Base-by-base conservation (phyloP, 345 rosid species). In the Capsella bursapastoris region DNA sequence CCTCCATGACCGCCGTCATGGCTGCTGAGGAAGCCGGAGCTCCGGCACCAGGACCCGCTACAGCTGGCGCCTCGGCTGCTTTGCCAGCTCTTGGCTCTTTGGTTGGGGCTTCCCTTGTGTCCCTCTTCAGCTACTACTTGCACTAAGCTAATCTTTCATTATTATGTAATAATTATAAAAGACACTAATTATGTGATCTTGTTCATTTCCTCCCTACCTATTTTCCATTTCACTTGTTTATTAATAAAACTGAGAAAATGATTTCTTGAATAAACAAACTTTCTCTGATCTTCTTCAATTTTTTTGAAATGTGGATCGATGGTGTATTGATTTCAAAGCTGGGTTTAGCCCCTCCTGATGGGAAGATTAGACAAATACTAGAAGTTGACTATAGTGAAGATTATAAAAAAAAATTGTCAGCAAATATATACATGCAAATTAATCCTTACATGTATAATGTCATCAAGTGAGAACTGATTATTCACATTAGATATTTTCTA, bases 81-180 rank as follows among this genome's bases (percentile, higher is more conserved):
- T 12, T 83, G 66, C 84, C 87, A 5, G 74, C 79, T 37, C 75
- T 87, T 64, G 85, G 89, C n/a, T 82, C 87, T 12, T 16, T 87
- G 68, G 68, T 84, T 34, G 85, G 86, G 4, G 89, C 64, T 74
- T 71, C 80, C 49, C 70, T 77, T 57, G 66, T 67, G 43, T 76
- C 80, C 49, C 75, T 79, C 68, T 49, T 79, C 58, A 48, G 79
- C 65, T 74, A 81, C 82, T 76, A 62, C 76, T 40, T 71, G 75
- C 79, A 75, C 73, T 79, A 69, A 79, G 77, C 62, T 58, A 63
- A 22, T 53, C 57, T 45, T 70, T 63, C 43, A 35, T 69, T 63
- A 69, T 69, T 63, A 55, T 76, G 70, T 62, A 69, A 47, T 62
- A 22, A 22, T 37, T 4, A 37, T 2, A 38, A 38, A 38, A 75